phyloP scores from a whole-genome alignment of 2,329 filamentous ascomycete species.

The Fusarium robinianum region DNA sequence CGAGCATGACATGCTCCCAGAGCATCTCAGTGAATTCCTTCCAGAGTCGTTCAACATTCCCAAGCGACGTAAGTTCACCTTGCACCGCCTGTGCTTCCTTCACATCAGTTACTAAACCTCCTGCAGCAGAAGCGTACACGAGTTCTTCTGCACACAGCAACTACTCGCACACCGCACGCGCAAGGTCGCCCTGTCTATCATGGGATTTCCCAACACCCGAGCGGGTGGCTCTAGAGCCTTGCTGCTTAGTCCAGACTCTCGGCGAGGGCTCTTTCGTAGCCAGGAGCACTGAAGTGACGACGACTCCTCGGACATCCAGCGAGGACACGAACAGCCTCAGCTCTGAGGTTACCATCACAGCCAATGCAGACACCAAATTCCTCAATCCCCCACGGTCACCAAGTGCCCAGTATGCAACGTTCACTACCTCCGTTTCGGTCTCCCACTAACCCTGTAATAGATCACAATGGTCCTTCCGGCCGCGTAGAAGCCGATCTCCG shows the following conservation, averaged over 20 bases:
- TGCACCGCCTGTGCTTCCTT: background rate
- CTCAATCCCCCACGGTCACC: slow-evolving; percentile 4
- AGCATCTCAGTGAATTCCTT: background rate
- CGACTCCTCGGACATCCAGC: slow-evolving; percentile 2
- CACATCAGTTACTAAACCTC: background rate
- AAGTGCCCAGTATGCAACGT: slow-evolving; percentile 5
- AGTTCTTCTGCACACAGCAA: background rate
- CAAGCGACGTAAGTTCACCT: slow-evolving; percentile 1
- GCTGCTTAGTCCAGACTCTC: slow-evolving; percentile 20
- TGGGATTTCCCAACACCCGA: slow-evolving; percentile 10
- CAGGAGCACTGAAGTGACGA: slow-evolving; percentile 24
- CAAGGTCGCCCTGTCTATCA: background rate
- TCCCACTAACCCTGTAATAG: slow-evolving; percentile 2
- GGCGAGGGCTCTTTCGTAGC: slow-evolving; percentile 24
- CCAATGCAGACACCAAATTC: slow-evolving; percentile 9
- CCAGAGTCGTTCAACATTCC: slow-evolving; percentile 6
- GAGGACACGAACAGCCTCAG: slow-evolving; percentile 13
- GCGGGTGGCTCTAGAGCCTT: slow-evolving; percentile 6
- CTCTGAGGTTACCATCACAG: slow-evolving; percentile 25
- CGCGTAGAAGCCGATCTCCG: slow-evolving; percentile 12
- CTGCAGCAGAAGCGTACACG: background rate
- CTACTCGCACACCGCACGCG: slow-evolving; percentile 3
- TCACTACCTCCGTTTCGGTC: fast-evolving
- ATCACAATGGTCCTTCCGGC: slow-evolving; percentile 8
- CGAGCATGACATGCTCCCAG: background rate